phyloP scores from a whole-genome alignment of 1,284 basidiomycete species.

The Pseudozyma hubeiensis region DNA sequence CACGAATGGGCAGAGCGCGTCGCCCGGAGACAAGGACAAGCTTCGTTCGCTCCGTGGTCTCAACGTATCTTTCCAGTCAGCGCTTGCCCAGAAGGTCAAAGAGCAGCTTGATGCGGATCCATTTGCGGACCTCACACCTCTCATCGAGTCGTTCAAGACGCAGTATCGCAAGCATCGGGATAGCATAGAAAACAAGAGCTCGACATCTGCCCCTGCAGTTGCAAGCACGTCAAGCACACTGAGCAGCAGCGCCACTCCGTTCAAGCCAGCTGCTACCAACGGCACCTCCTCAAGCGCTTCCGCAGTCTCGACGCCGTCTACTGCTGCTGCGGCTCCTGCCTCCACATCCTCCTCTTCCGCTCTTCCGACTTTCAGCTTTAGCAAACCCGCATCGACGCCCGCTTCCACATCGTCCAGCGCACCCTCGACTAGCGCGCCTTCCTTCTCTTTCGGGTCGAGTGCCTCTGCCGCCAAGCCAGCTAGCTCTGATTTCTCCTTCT shows the following conservation, averaged over 20 bases:
- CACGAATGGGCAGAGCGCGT: conserved; percentile 6
- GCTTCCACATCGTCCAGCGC: conserved; percentile 1
- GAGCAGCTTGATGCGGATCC: conserved; percentile 41
- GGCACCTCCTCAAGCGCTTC: conserved; percentile 9
- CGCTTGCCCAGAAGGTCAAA: conserved; percentile 30
- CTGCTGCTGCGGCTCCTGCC: conserved; percentile 4
- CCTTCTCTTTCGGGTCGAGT: conserved; percentile 38
- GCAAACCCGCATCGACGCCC: conserved; percentile 21
- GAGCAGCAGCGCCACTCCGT: conserved; percentile 12
- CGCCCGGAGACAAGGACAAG: conserved; percentile 20
- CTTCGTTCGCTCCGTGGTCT: conserved; percentile 38
- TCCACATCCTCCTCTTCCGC: conserved; percentile 3
- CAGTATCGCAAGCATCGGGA: conserved; percentile 42
- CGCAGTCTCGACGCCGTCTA: conserved; percentile 1
- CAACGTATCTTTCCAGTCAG: conserved; percentile 34
- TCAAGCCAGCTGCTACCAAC: conserved; percentile 23
- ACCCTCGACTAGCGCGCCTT: conserved; percentile 11
- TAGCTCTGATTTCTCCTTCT: conserved; percentile 31
- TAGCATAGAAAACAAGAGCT: conserved; percentile 10
- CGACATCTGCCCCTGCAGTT: conserved; percentile 3
- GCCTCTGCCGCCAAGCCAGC: conserved; percentile 17
- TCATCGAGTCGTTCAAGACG: conserved; percentile 29
- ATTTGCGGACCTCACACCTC: conserved; percentile 30
- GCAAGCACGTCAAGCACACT: background rate
- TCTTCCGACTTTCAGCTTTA: conserved; percentile 33